Evolutionary conservation across 257 asterid genomes (phyloP).

Genomic region (Lavandula angustifolia): DNA sequence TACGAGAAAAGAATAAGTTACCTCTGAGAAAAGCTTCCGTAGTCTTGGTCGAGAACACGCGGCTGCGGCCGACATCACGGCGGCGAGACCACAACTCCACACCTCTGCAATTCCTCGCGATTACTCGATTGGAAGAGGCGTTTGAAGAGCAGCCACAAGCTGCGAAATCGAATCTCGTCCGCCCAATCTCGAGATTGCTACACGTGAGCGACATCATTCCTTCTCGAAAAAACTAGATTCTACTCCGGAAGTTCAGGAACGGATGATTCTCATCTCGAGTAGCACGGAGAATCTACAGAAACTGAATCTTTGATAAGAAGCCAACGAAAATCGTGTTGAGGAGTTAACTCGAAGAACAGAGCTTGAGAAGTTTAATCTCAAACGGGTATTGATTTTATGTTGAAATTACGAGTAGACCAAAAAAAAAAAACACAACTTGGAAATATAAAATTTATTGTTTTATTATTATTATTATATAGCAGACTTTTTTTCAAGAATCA

Average conservation of each 20-base stretch:
- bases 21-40: constrained; percentile 66
- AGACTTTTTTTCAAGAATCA: too few relatives aligned
- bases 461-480: too few relatives aligned
- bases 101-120: constrained; percentile 40
- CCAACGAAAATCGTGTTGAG: background rate
- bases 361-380: constrained; percentile 17
- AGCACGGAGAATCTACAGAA: constrained; percentile 16
- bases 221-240: background rate
- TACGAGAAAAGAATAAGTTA: constrained; percentile 23
- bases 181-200: constrained; percentile 64
- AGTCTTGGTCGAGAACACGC: constrained; percentile 63
- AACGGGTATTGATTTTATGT: constrained; percentile 22
- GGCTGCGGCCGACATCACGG: constrained; percentile 45
- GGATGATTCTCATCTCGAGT: constrained; percentile 35
- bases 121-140: constrained; percentile 46
- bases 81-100: constrained; percentile 19
- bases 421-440: background rate
- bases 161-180: constrained; percentile 57
- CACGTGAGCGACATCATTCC: constrained; percentile 78
- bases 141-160: constrained; percentile 76
- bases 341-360: constrained; percentile 24
- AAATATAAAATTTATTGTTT: too few relatives aligned
- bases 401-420: constrained; percentile 45
- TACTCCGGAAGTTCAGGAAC: constrained; percentile 34
- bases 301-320: constrained; percentile 12